Evolutionary conservation across 306 rosid species (phyloP).

Genomic region (Mimosa bimucronata): DNA sequence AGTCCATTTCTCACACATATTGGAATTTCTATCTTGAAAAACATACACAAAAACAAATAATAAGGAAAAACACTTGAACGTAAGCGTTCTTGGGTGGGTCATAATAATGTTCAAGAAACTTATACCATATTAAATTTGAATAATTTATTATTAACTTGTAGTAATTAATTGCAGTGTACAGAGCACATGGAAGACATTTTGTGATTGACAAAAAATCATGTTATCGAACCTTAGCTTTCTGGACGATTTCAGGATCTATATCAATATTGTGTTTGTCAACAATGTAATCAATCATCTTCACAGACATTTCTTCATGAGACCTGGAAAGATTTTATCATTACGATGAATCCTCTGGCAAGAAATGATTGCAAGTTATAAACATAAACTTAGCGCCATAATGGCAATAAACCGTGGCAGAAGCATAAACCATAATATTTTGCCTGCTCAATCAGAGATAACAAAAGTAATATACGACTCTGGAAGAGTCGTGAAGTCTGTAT

Average conservation of each 20-base stretch:
- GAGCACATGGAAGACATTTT: background rate
- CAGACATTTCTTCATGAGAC: constrained; percentile 64
- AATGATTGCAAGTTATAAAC: background rate
- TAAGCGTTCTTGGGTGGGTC: background rate
- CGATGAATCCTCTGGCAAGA: constrained; percentile 24
- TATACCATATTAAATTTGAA: background rate
- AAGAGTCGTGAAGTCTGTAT: too few species aligned
- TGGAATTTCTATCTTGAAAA: constrained; percentile 30
- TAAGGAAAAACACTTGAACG: background rate
- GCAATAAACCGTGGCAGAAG: background rate
- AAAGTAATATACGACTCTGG: too few species aligned
- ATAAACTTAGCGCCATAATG: background rate
- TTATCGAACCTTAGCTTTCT: constrained; percentile 51
- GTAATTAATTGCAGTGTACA: background rate
- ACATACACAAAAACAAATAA: constrained; percentile 1
- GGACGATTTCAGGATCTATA: constrained; percentile 41
- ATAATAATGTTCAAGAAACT: background rate
- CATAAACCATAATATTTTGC: background rate
- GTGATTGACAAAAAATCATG: background rate
- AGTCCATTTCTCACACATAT: constrained; percentile 12
- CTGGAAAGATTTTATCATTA: constrained; percentile 18
- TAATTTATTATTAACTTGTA: background rate
- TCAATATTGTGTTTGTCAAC: constrained; percentile 58
- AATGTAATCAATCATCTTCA: constrained; percentile 52
- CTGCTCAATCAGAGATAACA: too few species aligned